These are phyloP conservation scores for Daucus carota DNA, from an alignment of 129 eudicot species.

Conservation along the genomic window DNA sequence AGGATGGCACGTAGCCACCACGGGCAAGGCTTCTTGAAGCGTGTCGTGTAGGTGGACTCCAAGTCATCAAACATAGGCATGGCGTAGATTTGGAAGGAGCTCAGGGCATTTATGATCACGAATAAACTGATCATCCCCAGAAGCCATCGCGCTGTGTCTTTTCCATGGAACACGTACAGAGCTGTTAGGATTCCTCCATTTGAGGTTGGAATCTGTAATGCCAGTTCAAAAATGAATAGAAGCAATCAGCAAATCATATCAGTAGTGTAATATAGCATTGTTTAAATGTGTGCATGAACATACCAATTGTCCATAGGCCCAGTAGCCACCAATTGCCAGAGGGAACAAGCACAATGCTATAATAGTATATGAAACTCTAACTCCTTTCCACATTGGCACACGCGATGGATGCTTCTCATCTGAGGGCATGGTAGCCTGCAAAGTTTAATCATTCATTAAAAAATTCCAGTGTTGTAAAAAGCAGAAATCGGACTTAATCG, in stretches of 20 bases:
- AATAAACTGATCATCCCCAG: constrained; percentile 30
- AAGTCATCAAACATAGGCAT: constrained; percentile 47
- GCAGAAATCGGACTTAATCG: no score
- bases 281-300: not conserved
- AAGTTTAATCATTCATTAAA: not conserved
- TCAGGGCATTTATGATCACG: constrained; percentile 34
- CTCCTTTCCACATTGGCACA: constrained; percentile 61
- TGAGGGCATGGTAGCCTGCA: constrained; percentile 59
- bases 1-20: constrained; percentile 47
- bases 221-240: not conserved
- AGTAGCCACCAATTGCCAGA: constrained; percentile 54
- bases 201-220: constrained; percentile 33
- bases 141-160: constrained; percentile 26
- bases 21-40: constrained; percentile 36
- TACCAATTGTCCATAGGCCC: constrained; percentile 63
- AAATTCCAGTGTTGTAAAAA: no score
- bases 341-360: constrained; percentile 57
- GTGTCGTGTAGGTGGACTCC: constrained; percentile 30
- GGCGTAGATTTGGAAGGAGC: constrained; percentile 53
- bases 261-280: no score
- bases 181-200: constrained; percentile 46
- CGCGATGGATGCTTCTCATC: constrained; percentile 56
- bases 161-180: constrained; percentile 29
- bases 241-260: not conserved
- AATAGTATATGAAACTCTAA: constrained; percentile 34